A percentile compares a stretch with the other conserved stretches of the same genome.
phyloP scores from a whole-genome alignment of 306 rosid genomes.

The Arachis hypogaea region DNA sequence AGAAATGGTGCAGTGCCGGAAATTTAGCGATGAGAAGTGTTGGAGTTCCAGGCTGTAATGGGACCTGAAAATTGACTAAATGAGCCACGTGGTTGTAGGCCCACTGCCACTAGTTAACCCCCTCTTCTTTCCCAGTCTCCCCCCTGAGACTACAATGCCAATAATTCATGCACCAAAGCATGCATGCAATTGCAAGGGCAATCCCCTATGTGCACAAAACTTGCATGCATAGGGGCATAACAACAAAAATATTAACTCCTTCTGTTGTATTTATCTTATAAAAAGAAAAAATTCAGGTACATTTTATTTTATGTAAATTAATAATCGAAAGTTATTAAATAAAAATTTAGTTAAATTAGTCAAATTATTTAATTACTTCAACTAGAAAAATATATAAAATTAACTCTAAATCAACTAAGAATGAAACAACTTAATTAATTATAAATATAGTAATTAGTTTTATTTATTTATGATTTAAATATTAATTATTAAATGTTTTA shows the following conservation, averaged over 20 bases:
- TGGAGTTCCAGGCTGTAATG: conserved; percentile 33
- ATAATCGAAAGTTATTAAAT: too few relatives aligned
- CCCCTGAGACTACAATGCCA: background rate
- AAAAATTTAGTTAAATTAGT: too few relatives aligned
- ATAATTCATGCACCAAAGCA: background rate
- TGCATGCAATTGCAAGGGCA: background rate
- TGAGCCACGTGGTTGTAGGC: conserved; percentile 10
- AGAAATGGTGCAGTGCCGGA: conserved; percentile 9
- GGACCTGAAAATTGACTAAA: conserved; percentile 23
- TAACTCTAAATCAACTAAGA: too few relatives aligned
- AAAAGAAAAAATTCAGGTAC: too few relatives aligned
- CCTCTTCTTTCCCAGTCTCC: background rate
- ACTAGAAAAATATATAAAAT: too few relatives aligned
- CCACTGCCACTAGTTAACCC: background rate
- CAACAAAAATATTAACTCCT: background rate
- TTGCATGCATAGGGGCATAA: background rate
- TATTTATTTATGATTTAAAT: too few relatives aligned
- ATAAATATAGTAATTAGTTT: too few relatives aligned
- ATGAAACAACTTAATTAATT: too few relatives aligned
- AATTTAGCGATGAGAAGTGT: conserved; percentile 2
- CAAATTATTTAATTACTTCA: too few relatives aligned
- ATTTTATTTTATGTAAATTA: too few relatives aligned
- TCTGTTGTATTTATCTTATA: background rate
- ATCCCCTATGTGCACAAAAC: background rate
- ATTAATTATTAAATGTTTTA: too few relatives aligned